phyloP scores from a whole-genome alignment of 192 early-diverging fungal genomes.

The Ambispora gerdemannii region DNA sequence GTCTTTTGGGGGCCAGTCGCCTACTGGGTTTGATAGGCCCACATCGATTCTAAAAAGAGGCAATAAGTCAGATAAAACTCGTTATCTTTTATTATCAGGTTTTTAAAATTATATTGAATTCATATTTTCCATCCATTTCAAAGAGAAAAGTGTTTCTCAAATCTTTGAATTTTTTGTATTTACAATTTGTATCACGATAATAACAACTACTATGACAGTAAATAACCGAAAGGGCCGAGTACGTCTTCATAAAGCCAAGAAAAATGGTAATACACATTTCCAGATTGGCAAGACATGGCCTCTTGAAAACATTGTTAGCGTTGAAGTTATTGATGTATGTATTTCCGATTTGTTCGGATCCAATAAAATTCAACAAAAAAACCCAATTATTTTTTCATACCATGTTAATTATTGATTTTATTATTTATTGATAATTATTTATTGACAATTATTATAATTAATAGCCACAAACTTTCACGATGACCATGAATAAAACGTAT shows the following conservation, averaged over 20 bases:
- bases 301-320: constrained; percentile 49
- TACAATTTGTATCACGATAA: background rate
- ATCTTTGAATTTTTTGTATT: background rate
- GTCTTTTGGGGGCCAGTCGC: constrained; percentile 32
- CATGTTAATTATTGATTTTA: background rate
- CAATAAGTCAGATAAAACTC: constrained; percentile 44
- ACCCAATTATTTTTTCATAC: too few relatives aligned
- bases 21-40: constrained; percentile 26
- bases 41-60: constrained; percentile 31
- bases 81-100: constrained; percentile 57
- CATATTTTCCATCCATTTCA: background rate
- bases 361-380: background rate
- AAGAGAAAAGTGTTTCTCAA: background rate
- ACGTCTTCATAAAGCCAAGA: constrained; percentile 52
- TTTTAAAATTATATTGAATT: background rate
- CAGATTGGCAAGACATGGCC: constrained; percentile 54
- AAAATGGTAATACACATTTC: constrained; percentile 47
- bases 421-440: background rate
- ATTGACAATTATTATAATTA: background rate
- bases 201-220: background rate
- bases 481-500: constrained; percentile 51
- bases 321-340: constrained; percentile 53
- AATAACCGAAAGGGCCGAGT: constrained; percentile 42
- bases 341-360: background rate
- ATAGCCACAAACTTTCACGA: constrained; percentile 46